phyloP scores from a whole-genome alignment of 345 rosid species.

The Sonneratia caseolaris region DNA sequence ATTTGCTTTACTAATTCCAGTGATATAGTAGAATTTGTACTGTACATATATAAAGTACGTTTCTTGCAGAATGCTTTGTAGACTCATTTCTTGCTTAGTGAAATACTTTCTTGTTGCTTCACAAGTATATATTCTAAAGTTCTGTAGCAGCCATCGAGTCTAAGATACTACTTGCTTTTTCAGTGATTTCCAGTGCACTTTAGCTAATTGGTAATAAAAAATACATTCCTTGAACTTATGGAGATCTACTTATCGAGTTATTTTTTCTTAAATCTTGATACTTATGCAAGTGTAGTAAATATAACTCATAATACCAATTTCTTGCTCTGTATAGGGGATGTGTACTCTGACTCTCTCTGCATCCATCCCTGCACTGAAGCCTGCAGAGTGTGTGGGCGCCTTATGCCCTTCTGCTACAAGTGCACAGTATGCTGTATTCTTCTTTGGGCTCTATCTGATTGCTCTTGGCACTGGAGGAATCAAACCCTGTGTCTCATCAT shows the following conservation, averaged over 20 bases:
- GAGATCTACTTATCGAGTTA: background rate
- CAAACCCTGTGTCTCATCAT: conserved; percentile 92
- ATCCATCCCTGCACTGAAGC: conserved; percentile 54
- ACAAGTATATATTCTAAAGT: background rate
- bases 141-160: background rate
- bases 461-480: conserved; percentile 93
- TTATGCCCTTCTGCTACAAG: conserved; percentile 63
- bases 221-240: background rate
- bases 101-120: too few relatives aligned
- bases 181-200: background rate
- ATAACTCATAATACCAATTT: conserved; percentile 9
- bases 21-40: background rate
- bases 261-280: background rate
- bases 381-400: conserved; percentile 47
- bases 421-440: conserved; percentile 64
- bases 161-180: background rate
- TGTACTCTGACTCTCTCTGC: conserved; percentile 78
- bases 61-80: background rate
- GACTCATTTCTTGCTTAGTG: background rate
- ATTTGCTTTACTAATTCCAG: background rate
- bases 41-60: background rate
- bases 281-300: background rate
- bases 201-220: background rate
- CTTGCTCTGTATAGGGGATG: conserved; percentile 57
- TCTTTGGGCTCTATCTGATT: conserved; percentile 79